Percentiles rank a stretch among this genome's conserved stretches.
These are phyloP conservation scores for Aspergillus pseudoviridinutans DNA, from an alignment of 2,329 filamentous ascomycete species.

Conservation along the genomic window DNA sequence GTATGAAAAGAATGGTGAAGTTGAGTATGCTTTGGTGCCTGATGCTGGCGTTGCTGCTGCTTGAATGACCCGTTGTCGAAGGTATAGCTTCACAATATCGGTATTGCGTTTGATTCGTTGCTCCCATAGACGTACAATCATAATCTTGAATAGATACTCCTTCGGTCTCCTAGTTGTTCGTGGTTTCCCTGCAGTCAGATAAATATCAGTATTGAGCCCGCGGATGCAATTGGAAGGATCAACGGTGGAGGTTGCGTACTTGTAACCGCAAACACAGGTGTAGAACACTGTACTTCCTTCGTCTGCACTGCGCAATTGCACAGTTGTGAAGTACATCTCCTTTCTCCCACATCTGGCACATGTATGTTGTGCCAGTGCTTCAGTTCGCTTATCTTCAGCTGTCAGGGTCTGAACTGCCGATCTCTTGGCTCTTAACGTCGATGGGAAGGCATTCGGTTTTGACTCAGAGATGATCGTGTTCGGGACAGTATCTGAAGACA, in stretches of 20 bases:
- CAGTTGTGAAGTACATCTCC: conserved; percentile 78
- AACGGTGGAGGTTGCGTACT: conserved; percentile 51
- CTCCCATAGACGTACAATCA: conserved; percentile 23
- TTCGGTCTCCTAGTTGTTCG: conserved; percentile 29
- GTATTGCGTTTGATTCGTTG: conserved; percentile 13
- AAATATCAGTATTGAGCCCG: conserved; percentile 15
- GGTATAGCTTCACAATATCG: conserved; percentile 10
- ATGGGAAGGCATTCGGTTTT: conserved; percentile 89
- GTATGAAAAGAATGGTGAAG: conserved; percentile 82
- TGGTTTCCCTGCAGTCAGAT: conserved; percentile 27
- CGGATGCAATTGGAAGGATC: not conserved
- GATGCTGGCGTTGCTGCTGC: conserved; percentile 40
- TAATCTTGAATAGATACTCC: conserved; percentile 14
- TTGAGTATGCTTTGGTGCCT: conserved; percentile 89
- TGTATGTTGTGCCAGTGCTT: conserved; percentile 62
- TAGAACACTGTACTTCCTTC: conserved; percentile 94
- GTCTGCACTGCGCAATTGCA: conserved; percentile 87
- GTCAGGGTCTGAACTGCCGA: conserved; percentile 83
- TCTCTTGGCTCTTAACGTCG: conserved; percentile 75
- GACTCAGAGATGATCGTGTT: conserved; percentile 76
- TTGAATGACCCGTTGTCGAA: conserved; percentile 15
- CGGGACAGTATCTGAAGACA: conserved; percentile 61
- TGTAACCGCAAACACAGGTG: conserved; percentile 79
- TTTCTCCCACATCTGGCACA: conserved; percentile 78
- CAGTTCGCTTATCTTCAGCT: conserved; percentile 71